A percentile compares a stretch with the other conserved stretches of the same genome.
phyloP scores from a whole-genome alignment of 441 rosid species.

The Oxalis stricta region DNA sequence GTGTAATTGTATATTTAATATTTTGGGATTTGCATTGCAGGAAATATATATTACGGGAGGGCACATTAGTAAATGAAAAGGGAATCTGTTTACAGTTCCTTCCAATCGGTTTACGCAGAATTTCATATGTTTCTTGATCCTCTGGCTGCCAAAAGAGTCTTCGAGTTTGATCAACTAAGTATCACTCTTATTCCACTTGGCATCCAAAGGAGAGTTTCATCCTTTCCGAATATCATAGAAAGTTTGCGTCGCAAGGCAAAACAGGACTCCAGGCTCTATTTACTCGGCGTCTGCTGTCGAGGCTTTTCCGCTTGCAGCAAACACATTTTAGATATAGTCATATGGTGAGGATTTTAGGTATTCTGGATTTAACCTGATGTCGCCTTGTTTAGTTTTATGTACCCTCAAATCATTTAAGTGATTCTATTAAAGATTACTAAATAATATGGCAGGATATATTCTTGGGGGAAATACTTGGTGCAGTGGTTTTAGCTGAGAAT shows the following conservation, averaged over 20 bases:
- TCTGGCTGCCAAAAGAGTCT: slow-evolving; percentile 53
- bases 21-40: slow-evolving; percentile 18
- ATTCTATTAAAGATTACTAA: not conserved
- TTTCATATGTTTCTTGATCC: slow-evolving; percentile 84
- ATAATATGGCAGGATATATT: slow-evolving; percentile 45
- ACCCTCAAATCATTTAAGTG: not conserved
- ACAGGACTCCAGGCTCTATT: slow-evolving; percentile 45
- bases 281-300: slow-evolving; percentile 32
- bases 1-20: not conserved
- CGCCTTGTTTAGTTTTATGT: not conserved
- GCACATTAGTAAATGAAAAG: slow-evolving; percentile 38
- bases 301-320: slow-evolving; percentile 31
- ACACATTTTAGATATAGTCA: slow-evolving; percentile 47
- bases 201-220: slow-evolving; percentile 34
- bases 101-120: slow-evolving; percentile 43
- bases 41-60: slow-evolving; percentile 74
- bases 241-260: slow-evolving; percentile 11
- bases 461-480: slow-evolving; percentile 81
- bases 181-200: slow-evolving; percentile 64
- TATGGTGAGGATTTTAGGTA: slow-evolving; percentile 18
- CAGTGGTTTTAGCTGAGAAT: slow-evolving; percentile 33
- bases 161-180: slow-evolving; percentile 37
- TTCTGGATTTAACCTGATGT: not conserved
- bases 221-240: slow-evolving; percentile 23
- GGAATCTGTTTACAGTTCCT: slow-evolving; percentile 42